These are phyloP conservation scores for Ophiostoma triangulosporum DNA, from an alignment of 2,329 filamentous ascomycete species.

Conservation along the genomic window DNA sequence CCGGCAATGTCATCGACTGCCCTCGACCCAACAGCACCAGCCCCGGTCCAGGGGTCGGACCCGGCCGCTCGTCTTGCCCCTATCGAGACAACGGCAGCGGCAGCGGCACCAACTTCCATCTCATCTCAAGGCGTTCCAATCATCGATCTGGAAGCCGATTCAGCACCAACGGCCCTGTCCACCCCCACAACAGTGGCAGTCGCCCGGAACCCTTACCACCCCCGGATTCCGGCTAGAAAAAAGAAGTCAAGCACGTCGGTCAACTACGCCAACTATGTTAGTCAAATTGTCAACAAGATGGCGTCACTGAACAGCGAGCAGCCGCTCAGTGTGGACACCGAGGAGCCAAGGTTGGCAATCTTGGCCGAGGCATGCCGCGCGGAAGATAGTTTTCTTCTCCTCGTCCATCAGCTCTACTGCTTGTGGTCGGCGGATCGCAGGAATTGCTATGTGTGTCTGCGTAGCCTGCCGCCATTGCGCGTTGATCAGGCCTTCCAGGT, in stretches of 20 bases:
- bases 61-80: no score
- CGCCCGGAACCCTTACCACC: background rate
- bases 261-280: background rate
- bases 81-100: no score
- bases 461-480: background rate
- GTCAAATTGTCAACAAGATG: background rate
- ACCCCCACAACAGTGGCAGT: background rate
- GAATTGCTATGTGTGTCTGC: background rate
- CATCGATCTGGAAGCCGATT: background rate
- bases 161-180: background rate
- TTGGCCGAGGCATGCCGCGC: background rate
- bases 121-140: background rate
- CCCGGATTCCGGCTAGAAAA: background rate
- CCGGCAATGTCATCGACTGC: no score
- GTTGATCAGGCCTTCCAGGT: background rate
- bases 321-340: background rate
- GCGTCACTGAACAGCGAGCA: background rate
- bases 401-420: background rate
- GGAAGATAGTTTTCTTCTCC: background rate
- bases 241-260: background rate
- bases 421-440: background rate
- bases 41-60: no score
- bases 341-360: background rate
- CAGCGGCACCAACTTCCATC: background rate
- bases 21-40: no score